Evolutionary conservation across 768 basidiomycete species (phyloP), one percentile per base, ranked within the genome.

Genomic region (Mycena galopus): DNA sequence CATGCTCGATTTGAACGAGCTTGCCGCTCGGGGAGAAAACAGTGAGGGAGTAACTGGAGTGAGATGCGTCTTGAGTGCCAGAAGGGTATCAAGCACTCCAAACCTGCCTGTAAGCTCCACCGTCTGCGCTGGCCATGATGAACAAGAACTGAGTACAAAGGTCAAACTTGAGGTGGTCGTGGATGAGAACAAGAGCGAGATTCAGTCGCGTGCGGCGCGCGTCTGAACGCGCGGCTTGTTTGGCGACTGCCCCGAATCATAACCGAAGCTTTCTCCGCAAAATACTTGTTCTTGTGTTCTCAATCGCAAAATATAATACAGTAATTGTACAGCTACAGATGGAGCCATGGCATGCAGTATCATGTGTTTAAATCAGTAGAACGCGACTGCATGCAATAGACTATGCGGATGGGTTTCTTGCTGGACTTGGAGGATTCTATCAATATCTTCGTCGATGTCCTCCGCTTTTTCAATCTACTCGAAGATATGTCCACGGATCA

Each of bases 1-100:
- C 98, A 85, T 99, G 98, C 86, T 99, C 98, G 81, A 99, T 99
- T 87, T 99, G 98, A 71, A 99, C 97, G 61, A 99, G 91, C 88
- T 96, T 98, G 75, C 97, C 97, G 78, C 96, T 98, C 65, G 98
- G 98, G 44, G 96, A 98, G 91, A 99, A 99, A 78, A 98, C 97
- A 17, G 98, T 99, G 73, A 99, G 91, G 76, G 98, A 99, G 88
- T 98, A 99, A 80, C 97, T 98, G 80, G 56, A 29, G 63, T 56
- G 56, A 39, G 23, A 67, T 77, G 56, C 29, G 55, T 64, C 35
- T 37, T 37, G 50, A 75, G 60, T 55, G 30, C 53, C 27, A 51
- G 33, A 47, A 39, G 64, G 17, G 8, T 62, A 77, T 72, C 53
- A 50, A 77, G 39, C 58, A 50, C 35, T 39, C 39, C 39, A 39